Conservation (phyloP, 306 rosid genomes). For the Gleditsia sinensis region DNA sequence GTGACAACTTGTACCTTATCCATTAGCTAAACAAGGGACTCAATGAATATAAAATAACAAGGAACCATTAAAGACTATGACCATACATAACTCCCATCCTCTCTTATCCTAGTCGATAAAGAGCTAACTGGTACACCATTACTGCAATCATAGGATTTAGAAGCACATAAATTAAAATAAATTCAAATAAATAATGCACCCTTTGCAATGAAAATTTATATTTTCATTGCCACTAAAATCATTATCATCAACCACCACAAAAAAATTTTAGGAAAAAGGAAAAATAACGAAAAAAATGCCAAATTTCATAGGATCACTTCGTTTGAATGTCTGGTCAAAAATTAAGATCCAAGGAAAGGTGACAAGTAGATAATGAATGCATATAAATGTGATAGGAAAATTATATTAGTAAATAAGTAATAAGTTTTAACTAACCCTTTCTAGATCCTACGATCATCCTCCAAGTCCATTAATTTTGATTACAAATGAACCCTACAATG, state of each 20-base stretch:
- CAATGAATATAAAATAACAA: too few species aligned
- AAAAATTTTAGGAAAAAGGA: constrained; percentile 56
- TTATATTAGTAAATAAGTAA: constrained; percentile 20
- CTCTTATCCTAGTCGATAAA: too few species aligned
- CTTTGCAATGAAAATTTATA: constrained; percentile 88
- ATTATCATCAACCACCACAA: constrained; percentile 69
- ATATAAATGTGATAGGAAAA: constrained; percentile 16
- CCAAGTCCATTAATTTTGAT: constrained; percentile 85
- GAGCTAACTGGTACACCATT: too few species aligned
- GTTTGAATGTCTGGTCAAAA: constrained; percentile 11
- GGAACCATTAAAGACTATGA: too few species aligned
- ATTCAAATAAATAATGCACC: constrained; percentile 52
- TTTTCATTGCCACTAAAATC: constrained; percentile 96
- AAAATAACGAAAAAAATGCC: neutral
- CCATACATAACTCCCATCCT: too few species aligned
- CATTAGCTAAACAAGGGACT: too few species aligned
- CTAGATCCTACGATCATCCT: constrained; percentile 96
- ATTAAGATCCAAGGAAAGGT: neutral
- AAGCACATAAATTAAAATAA: constrained; percentile 18
- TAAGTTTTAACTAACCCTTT: constrained; percentile 58
- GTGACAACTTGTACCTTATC: too few species aligned
- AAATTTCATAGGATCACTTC: constrained; percentile 22
- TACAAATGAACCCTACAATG: constrained; percentile 82
- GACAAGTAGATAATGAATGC: neutral
- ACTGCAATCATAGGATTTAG: constrained; percentile 23